Percentiles rank a stretch among this genome's conserved stretches.
phyloP scores from a whole-genome alignment of 2,329 filamentous ascomycete species.

The Alternaria triticina region DNA sequence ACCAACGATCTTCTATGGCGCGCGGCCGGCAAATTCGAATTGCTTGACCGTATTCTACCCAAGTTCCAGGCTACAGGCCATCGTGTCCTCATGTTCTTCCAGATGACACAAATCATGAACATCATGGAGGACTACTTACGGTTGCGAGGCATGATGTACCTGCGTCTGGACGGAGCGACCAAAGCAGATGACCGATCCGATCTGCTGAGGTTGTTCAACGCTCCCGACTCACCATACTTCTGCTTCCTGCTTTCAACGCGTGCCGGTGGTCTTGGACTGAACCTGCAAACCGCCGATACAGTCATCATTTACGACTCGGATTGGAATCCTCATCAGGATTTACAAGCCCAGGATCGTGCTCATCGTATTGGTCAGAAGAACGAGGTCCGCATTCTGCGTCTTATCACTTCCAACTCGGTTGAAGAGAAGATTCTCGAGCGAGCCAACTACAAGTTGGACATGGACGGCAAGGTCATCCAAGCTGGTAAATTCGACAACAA shows the following conservation, averaged over 20 bases:
- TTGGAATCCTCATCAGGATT: conserved; percentile 99
- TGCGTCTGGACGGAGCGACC: conserved; percentile 94
- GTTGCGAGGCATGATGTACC: conserved; percentile 80
- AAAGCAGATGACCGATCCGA: conserved; percentile 98
- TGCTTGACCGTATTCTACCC: conserved; percentile 88
- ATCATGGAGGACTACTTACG: conserved; percentile 99
- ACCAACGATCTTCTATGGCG: conserved; percentile 96
- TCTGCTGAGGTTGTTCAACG: conserved; percentile 86
- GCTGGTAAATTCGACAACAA: conserved; percentile 99
- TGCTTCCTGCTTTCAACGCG: conserved; percentile 98
- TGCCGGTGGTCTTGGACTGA: conserved; percentile 96
- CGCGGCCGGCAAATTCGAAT: conserved; percentile 95
- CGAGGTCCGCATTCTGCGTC: conserved; percentile 91
- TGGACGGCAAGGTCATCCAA: conserved; percentile 99
- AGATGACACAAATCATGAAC: conserved; percentile 99
- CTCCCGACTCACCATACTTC: conserved; percentile 88
- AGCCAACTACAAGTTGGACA: conserved; percentile 96
- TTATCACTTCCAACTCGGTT: conserved; percentile 96
- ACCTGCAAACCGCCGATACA: conserved; percentile 95
- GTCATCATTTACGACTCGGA: conserved; percentile 99
- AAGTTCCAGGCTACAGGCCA: conserved; percentile 93
- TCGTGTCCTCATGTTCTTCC: conserved; percentile 99
- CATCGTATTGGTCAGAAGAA: conserved; percentile 99
- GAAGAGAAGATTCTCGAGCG: conserved; percentile 98
- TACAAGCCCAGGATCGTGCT: conserved; percentile 98